Conservation (phyloP, 2,329 filamentous ascomycete species). For the Cladosporium sp. region DNA sequence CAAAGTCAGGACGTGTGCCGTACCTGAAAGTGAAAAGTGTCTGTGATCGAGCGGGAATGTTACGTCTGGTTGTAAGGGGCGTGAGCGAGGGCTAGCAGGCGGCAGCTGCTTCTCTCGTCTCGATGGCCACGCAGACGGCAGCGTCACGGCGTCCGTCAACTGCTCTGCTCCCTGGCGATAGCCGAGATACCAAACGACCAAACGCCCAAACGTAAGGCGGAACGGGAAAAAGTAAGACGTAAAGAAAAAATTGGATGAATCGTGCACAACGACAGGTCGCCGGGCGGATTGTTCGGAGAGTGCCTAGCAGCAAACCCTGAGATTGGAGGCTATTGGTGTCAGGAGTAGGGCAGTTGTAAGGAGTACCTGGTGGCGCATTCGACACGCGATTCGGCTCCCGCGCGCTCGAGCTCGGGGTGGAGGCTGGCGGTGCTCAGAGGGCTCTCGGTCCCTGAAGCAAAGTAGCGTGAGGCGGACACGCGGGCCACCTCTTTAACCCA, state of each 20-base stretch:
- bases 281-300: background rate
- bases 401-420: constrained; percentile 1
- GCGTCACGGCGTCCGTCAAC: too few species aligned
- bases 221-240: background rate
- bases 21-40: background rate
- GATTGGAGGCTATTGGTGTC: background rate
- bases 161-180: background rate
- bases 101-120: background rate
- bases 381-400: background rate
- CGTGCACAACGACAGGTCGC: background rate
- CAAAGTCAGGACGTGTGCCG: background rate
- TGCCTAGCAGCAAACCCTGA: background rate
- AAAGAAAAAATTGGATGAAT: background rate
- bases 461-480: constrained; percentile 2
- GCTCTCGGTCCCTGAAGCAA: background rate
- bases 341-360: background rate
- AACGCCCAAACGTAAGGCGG: background rate
- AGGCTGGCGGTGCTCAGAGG: background rate
- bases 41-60: background rate
- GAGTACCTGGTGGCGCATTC: background rate
- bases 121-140: background rate
- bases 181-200: background rate
- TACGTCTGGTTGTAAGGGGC: constrained; percentile 1
- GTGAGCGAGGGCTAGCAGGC: background rate
- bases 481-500: background rate